Evolutionary conservation across 495 filamentous ascomycete species (phyloP), one percentile per base, ranked within the genome.

Genomic region (Cetradonia linearis): DNA sequence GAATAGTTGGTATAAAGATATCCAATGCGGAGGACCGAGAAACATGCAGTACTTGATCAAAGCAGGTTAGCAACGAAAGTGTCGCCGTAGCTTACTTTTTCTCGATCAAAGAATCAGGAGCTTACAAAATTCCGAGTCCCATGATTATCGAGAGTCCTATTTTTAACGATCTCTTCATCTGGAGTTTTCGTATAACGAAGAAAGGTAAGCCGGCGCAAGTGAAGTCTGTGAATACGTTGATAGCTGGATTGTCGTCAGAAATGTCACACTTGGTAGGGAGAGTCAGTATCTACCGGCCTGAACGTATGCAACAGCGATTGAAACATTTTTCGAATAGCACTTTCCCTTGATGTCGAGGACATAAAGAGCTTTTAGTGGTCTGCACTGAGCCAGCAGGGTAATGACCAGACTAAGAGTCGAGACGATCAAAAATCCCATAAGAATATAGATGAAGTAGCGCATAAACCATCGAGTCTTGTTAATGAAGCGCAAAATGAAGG

Each of bases 81-180:
- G 46, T 20, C 6, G 46, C 46, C 8, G 46, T 48, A 38, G 18
- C 46, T 48, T 6, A 48, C 7, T 48, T 27, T 8, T 7, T 9
- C 25, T 7, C 20, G 46, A 48, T 48, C 46, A 48, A 8, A 28
- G 52, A 9, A 55, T 31, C 7, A 28, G 9, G 7, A 16, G 30
- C 58, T 52, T 38, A 60, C 58, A 60, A 60, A 30, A 60, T 30
- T 14, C 58, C 58, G 2, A 60, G 58, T 54, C 58, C 58, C 13
- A 60, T 33, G 2, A 60, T 8, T 3, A 31, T 47, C 9, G 48
- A 60, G n/a, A 60, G 58, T 25, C 14, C 36, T 13, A 37, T 37
- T 28, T 60, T 60, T 20, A n/a, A 16, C 27, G 33, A 13, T 14
- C 16, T 20, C 4, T 42, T 40, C 33, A 47, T 50, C 34, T 60